Evolutionary conservation across 129 eudicot species (phyloP).

Genomic region (Dittrichia graveolens): DNA sequence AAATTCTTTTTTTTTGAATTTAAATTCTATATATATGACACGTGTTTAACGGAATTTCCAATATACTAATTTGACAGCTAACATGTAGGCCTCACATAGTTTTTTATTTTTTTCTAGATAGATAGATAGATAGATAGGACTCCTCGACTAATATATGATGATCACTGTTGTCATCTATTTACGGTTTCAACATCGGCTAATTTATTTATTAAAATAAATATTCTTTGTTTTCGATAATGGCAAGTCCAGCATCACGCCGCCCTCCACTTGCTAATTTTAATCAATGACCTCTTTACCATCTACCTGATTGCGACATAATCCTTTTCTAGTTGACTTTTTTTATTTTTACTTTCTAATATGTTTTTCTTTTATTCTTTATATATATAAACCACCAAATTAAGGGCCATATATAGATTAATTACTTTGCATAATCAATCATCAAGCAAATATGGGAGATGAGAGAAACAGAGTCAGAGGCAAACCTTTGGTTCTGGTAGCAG

Average conservation of each 20-base stretch:
- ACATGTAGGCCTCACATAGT: background rate
- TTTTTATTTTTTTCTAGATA: background rate
- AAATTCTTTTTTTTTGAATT: too few relatives aligned
- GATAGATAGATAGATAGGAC: background rate
- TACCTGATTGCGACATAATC: conserved; percentile 23
- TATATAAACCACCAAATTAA: background rate
- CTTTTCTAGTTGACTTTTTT: background rate
- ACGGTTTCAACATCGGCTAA: background rate
- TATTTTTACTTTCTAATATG: background rate
- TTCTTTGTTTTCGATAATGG: background rate
- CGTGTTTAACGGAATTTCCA: background rate
- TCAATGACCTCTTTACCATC: conserved; percentile 17
- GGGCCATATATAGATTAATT: background rate
- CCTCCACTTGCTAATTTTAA: background rate
- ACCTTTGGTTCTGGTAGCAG: conserved; percentile 48
- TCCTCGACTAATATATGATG: too few relatives aligned
- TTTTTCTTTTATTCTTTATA: background rate
- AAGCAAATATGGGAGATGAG: conserved; percentile 25
- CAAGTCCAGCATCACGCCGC: background rate
- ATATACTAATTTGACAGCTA: background rate
- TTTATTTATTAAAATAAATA: too few relatives aligned
- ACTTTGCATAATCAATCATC: background rate
- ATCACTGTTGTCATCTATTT: too few relatives aligned
- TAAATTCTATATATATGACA: too few relatives aligned
- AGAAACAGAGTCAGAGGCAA: conserved; percentile 19